A percentile compares a stretch with the other conserved stretches of the same genome.
Conservation (phyloP, 768 basidiomycete genomes). For the Asterophora parasitica region DNA sequence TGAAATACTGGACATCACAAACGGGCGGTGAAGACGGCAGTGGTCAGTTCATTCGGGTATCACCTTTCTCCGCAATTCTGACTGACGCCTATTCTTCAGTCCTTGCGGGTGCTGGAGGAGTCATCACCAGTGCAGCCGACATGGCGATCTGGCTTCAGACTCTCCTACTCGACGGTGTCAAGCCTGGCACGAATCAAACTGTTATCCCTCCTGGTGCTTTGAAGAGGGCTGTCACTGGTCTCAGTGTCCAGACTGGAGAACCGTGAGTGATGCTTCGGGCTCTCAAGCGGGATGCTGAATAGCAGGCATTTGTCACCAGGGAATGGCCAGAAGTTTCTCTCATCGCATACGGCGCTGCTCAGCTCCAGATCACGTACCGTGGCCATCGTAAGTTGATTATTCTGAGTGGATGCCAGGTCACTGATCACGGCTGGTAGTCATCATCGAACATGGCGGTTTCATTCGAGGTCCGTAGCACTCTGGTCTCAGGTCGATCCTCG, state of each 20-base stretch:
- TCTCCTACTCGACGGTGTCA: neutral
- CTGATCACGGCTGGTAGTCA: conserved; percentile 1
- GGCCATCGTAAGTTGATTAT: conserved; percentile 13
- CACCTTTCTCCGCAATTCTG: no score
- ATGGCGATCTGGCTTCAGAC: conserved; percentile 8
- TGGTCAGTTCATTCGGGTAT: conserved; percentile 13
- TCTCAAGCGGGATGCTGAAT: neutral
- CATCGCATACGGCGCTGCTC: conserved; percentile 22
- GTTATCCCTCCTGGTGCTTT: conserved; percentile 6
- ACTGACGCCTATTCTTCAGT: conserved; percentile 13
- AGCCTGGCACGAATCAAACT: conserved; percentile 4
- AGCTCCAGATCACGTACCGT: conserved; percentile 16
- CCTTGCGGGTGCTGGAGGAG: conserved; percentile 25
- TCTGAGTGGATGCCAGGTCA: neutral
- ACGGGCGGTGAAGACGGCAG: conserved; percentile 22
- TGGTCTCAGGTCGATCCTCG: neutral
- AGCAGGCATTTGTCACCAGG: neutral
- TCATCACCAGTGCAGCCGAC: conserved; percentile 23
- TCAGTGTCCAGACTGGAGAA: conserved; percentile 8
- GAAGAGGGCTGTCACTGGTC: conserved; percentile 11
- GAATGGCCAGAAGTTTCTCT: conserved; percentile 19
- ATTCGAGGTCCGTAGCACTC: conserved; percentile 2
- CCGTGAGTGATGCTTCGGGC: conserved; percentile 12
- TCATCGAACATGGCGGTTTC: conserved; percentile 13
- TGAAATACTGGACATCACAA: conserved; percentile 18